Conservation (phyloP, 2,329 filamentous ascomycete genomes). For the Cladosporium sphaerospermum region DNA sequence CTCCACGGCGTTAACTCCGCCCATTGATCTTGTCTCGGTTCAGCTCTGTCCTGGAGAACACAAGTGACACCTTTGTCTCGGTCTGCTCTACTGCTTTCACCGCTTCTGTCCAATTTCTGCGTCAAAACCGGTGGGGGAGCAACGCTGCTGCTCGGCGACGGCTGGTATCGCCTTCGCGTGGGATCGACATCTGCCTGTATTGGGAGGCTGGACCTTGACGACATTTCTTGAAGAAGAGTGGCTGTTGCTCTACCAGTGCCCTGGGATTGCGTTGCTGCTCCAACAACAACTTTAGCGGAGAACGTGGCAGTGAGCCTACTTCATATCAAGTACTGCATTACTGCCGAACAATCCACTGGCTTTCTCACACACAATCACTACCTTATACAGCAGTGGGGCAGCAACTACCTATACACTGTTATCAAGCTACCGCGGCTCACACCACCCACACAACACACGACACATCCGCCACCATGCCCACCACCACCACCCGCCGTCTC, state of each 20-base stretch:
- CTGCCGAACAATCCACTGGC: too few relatives aligned
- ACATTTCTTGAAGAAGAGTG: neutral
- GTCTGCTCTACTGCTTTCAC: neutral
- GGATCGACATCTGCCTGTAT: neutral
- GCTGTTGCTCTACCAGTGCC: neutral
- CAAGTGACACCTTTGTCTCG: neutral
- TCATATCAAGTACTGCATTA: too few relatives aligned
- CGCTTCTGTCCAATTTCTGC: neutral
- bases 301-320: too few relatives aligned
- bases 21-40: neutral
- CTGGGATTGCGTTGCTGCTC: too few relatives aligned
- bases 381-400: too few relatives aligned
- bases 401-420: too few relatives aligned
- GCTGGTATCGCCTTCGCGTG: neutral
- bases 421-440: neutral
- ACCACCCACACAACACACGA: neutral
- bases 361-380: too few relatives aligned
- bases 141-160: constrained; percentile 7
- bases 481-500: constrained; percentile 14
- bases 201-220: constrained; percentile 1
- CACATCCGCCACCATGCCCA: neutral
- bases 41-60: neutral
- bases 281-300: too few relatives aligned
- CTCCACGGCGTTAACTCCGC: too few relatives aligned
- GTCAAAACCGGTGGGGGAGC: neutral